phyloP scores from a whole-genome alignment of 192 early-diverging fungal species.

The Coemansia sp. region DNA sequence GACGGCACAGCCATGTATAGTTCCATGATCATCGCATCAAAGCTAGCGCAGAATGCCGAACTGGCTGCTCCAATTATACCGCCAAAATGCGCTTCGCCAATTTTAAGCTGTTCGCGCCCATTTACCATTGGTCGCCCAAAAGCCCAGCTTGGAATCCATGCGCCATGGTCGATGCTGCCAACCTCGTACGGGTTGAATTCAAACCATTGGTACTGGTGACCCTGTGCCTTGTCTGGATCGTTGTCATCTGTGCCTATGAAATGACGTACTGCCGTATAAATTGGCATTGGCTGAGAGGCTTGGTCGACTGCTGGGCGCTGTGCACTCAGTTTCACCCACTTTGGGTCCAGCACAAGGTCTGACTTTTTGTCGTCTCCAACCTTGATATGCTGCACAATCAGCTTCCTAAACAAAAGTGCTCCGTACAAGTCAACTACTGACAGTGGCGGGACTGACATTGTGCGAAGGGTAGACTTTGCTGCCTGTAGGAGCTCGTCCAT shows the following conservation, averaged over 20 bases:
- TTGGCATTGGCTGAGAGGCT: constrained; percentile 69
- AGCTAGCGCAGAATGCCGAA: constrained; percentile 50
- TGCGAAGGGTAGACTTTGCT: constrained; percentile 18
- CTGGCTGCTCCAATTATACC: constrained; percentile 62
- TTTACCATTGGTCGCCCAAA: constrained; percentile 71
- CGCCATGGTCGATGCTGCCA: constrained; percentile 72
- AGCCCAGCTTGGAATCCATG: constrained; percentile 77
- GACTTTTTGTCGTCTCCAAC: constrained; percentile 5
- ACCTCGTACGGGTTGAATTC: constrained; percentile 79
- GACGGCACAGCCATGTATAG: constrained; percentile 38
- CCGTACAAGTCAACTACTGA: constrained; percentile 57
- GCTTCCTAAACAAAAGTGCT: constrained; percentile 46
- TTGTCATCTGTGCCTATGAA: constrained; percentile 53
- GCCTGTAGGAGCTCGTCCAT: constrained; percentile 26
- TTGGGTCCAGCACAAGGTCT: constrained; percentile 26
- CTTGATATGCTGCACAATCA: constrained; percentile 35
- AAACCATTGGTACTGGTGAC: constrained; percentile 69
- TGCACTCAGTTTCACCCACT: constrained; percentile 43
- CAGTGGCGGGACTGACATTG: constrained; percentile 30
- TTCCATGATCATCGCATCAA: constrained; percentile 49
- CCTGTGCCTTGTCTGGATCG: constrained; percentile 21
- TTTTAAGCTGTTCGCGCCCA: constrained; percentile 59
- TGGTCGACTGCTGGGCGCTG: constrained; percentile 52
- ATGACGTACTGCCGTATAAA: constrained; percentile 75
- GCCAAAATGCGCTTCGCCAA: constrained; percentile 69